These are phyloP conservation scores for Colletotrichum falcatum DNA, from an alignment of 2,329 filamentous ascomycete species.

Conservation along the genomic window DNA sequence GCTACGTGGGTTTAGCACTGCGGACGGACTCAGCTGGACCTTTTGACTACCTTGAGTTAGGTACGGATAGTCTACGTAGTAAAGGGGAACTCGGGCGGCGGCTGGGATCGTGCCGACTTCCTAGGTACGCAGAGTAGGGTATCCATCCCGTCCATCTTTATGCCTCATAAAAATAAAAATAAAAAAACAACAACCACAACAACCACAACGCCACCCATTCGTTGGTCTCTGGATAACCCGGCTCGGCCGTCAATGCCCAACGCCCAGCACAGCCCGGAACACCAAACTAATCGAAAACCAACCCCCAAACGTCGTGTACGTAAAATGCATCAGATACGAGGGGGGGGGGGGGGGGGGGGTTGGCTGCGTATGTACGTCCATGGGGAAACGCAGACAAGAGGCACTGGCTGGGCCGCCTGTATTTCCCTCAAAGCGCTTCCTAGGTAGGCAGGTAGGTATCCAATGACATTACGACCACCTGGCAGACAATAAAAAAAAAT, in stretches of 20 bases:
- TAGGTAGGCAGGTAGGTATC: neutral
- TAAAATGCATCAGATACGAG: neutral
- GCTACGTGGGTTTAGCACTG: neutral
- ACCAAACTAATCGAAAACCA: neutral
- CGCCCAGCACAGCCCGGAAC: neutral
- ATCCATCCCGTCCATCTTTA: neutral
- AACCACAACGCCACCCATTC: too few species aligned
- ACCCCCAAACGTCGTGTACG: neutral
- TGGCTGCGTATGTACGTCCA: too few species aligned
- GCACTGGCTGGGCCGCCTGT: neutral
- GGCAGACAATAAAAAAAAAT: neutral
- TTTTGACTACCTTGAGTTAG: too few species aligned
- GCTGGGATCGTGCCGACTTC: neutral
- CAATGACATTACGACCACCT: conserved; percentile 35
- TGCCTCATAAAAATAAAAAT: conserved; percentile 1
- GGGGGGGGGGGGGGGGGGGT: neutral
- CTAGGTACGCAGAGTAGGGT: neutral
- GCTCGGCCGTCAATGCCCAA: conserved; percentile 24
- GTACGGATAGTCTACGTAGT: neutral
- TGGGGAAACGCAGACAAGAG: neutral
- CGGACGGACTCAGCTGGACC: neutral
- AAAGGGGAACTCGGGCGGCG: too few species aligned
- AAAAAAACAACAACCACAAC: too few species aligned
- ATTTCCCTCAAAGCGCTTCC: conserved; percentile 10
- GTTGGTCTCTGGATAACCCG: conserved; percentile 13